A percentile compares a stretch with the other conserved stretches of the same genome.
These are phyloP conservation scores for Trematosphaeria pertusa DNA, from an alignment of 2,329 filamentous ascomycete species.

Conservation along the genomic window DNA sequence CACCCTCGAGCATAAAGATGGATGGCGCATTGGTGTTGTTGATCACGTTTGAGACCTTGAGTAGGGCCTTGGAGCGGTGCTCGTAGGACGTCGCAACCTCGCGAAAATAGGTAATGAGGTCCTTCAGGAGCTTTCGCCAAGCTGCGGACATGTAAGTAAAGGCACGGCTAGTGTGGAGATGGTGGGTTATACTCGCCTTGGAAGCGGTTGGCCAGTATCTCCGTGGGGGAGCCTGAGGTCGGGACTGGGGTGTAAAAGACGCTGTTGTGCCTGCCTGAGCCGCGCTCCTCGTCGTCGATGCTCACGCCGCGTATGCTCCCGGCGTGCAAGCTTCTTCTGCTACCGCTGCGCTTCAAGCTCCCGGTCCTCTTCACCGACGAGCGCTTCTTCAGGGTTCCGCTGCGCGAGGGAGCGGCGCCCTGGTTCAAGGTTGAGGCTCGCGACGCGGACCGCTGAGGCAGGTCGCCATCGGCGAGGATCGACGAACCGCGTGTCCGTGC, in stretches of 20 bases:
- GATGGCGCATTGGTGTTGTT: slow-evolving; percentile 79
- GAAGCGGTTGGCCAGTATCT: slow-evolving; percentile 84
- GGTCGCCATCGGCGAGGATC: slow-evolving; percentile 60
- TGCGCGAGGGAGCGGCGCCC: slow-evolving; percentile 61
- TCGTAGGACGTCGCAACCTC: slow-evolving; percentile 93
- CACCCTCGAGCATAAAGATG: slow-evolving; percentile 78
- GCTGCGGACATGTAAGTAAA: slow-evolving; percentile 60
- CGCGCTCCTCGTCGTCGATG: slow-evolving; percentile 71
- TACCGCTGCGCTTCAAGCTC: slow-evolving; percentile 80
- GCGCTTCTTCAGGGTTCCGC: slow-evolving; percentile 89
- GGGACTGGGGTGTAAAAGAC: slow-evolving; percentile 91
- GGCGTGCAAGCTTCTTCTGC: slow-evolving; percentile 80
- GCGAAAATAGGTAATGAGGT: slow-evolving; percentile 90
- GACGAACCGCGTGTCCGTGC: slow-evolving; percentile 71
- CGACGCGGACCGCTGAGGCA: slow-evolving; percentile 69
- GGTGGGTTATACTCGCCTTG: slow-evolving; percentile 67
- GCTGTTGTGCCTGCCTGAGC: slow-evolving; percentile 72
- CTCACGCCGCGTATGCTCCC: slow-evolving; percentile 85
- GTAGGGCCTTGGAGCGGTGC: slow-evolving; percentile 77
- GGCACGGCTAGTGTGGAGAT: not conserved
- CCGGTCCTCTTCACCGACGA: slow-evolving; percentile 74
- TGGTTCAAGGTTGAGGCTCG: slow-evolving; percentile 55
- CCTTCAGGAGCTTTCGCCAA: slow-evolving; percentile 95
- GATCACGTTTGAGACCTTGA: slow-evolving; percentile 83
- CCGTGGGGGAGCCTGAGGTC: slow-evolving; percentile 85